Evolutionary conservation across 2,329 filamentous ascomycete genomes (phyloP).

Genomic region (Aspergillus sp.): DNA sequence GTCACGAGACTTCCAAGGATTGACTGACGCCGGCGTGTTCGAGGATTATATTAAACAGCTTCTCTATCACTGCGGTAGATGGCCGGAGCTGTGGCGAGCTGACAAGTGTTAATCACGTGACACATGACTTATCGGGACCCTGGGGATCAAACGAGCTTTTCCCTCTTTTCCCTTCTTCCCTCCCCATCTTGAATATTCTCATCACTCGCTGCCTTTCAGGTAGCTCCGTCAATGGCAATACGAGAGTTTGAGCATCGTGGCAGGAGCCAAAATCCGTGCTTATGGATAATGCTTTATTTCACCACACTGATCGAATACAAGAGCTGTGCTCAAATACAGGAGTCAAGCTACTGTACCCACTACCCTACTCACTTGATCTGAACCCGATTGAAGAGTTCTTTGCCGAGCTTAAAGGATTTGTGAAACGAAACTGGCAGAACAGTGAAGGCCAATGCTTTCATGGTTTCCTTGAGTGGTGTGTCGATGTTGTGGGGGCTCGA

Average conservation of each 20-base stretch:
- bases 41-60: slow-evolving; percentile 13
- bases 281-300: slow-evolving; percentile 22
- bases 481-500: not conserved
- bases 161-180: no score
- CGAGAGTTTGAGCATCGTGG: no score
- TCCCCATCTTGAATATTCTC: no score
- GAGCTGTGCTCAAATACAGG: slow-evolving; percentile 20
- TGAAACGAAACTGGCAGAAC: slow-evolving; percentile 19
- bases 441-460: not conserved
- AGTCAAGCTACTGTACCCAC: slow-evolving; percentile 22
- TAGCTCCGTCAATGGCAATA: no score
- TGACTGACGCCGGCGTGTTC: slow-evolving; percentile 16
- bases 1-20: slow-evolving; percentile 15
- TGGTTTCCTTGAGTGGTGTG: not conserved
- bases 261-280: slow-evolving; percentile 20
- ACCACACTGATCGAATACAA: slow-evolving; percentile 16
- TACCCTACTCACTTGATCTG: slow-evolving; percentile 26
- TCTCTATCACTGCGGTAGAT: slow-evolving; percentile 14
- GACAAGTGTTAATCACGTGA: no score
- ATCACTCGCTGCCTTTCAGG: no score
- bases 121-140: no score
- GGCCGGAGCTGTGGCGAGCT: no score
- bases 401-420: slow-evolving; percentile 26
- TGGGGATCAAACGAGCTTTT: no score
- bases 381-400: slow-evolving; percentile 31